Conservation (phyloP, 352 stramenopile species). For the Phytophthora meadii region DNA sequence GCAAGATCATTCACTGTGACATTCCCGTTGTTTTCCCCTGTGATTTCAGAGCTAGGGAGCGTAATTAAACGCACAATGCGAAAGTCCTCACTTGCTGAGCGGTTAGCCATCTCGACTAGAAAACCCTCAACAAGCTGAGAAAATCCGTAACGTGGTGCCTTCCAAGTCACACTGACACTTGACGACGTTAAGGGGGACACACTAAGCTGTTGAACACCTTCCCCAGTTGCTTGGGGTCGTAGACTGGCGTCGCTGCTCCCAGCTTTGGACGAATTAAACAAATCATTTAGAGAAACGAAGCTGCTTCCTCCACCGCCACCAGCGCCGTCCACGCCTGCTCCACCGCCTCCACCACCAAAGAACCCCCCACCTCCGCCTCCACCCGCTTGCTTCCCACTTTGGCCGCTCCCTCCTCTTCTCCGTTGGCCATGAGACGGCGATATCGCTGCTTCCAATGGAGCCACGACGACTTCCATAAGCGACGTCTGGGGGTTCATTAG, state of each 20-base stretch:
- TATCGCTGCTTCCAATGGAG: constrained; percentile 29
- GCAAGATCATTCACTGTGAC: constrained; percentile 36
- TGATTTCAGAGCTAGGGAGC: constrained; percentile 12
- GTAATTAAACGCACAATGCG: constrained; percentile 44
- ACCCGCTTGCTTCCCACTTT: constrained; percentile 80
- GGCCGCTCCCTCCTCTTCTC: constrained; percentile 59
- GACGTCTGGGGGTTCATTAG: constrained; percentile 39
- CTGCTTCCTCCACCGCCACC: constrained; percentile 73
- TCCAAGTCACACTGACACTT: constrained; percentile 49
- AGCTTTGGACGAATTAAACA: constrained; percentile 28
- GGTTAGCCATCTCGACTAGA: constrained; percentile 66
- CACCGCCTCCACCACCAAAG: constrained; percentile 78
- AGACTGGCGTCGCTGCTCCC: constrained; percentile 20
- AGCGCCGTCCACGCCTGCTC: constrained; percentile 61
- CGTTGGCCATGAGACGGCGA: constrained; percentile 51
- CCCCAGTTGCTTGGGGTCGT: constrained; percentile 18
- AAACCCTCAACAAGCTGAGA: constrained; percentile 53
- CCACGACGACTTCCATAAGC: constrained; percentile 39
- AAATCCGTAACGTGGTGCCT: constrained; percentile 46
- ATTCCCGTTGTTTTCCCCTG: constrained; percentile 11
- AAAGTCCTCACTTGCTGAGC: constrained; percentile 67
- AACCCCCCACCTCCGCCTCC: constrained; percentile 79
- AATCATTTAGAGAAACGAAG: constrained; percentile 40
- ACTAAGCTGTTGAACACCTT: constrained; percentile 37
- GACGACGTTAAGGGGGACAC: constrained; percentile 41